Percentiles rank a stretch among this genome's conserved stretches.
These are phyloP conservation scores for Stagonosporopsis rhizophila DNA, from an alignment of 2,329 filamentous ascomycete species.

Conservation along the genomic window DNA sequence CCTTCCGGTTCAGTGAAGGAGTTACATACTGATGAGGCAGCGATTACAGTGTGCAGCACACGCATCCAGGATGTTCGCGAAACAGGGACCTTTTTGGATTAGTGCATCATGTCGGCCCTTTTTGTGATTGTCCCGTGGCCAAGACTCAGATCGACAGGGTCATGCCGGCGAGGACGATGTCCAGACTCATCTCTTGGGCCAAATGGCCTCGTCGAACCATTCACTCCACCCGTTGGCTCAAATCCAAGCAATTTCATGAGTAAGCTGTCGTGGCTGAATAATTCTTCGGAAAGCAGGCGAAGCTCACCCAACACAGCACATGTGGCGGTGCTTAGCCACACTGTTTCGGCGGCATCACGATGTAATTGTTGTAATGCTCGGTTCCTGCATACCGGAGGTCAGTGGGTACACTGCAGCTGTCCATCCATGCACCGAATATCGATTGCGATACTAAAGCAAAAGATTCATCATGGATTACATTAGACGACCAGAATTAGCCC, in stretches of 20 bases:
- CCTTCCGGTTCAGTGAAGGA: constrained; percentile 30
- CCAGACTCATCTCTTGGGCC: constrained; percentile 27
- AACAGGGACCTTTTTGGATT: constrained; percentile 26
- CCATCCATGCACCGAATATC: constrained; percentile 9
- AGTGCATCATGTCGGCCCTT: constrained; percentile 25
- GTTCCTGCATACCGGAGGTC: constrained; percentile 6
- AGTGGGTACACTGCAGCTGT: constrained; percentile 7
- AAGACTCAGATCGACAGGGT: constrained; percentile 24
- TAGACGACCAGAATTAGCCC: constrained; percentile 4
- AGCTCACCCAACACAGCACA: not conserved
- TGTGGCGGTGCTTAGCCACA: constrained; percentile 12
- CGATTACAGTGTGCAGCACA: constrained; percentile 10
- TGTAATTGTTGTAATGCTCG: not conserved
- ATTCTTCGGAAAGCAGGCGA: not conserved
- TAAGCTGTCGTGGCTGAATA: not conserved
- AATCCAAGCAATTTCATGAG: constrained; percentile 14
- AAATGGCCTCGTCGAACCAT: constrained; percentile 36
- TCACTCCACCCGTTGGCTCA: constrained; percentile 22
- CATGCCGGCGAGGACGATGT: constrained; percentile 27
- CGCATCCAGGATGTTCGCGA: constrained; percentile 32
- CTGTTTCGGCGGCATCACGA: not conserved
- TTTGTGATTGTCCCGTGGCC: constrained; percentile 15
- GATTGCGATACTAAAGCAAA: constrained; percentile 1
- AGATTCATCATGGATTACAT: not conserved
- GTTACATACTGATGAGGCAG: constrained; percentile 2